phyloP scores from a whole-genome alignment of 1,284 basidiomycete species.

The Naganishia albida region DNA sequence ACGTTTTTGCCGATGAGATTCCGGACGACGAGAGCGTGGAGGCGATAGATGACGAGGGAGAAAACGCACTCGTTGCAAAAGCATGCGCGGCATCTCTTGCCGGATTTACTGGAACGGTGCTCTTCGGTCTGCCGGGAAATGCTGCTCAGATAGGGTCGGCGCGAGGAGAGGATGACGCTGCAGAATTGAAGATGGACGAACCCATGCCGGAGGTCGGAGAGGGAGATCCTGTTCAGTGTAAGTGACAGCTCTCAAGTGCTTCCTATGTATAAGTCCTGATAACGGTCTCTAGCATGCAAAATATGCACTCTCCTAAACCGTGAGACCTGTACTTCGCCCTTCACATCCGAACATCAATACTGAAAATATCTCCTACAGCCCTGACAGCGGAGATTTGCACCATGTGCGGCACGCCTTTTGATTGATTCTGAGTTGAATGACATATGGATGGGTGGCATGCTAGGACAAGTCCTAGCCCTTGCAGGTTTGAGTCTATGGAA shows the following conservation, averaged over 20 bases:
- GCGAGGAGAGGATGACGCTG: neutral
- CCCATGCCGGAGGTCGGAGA: neutral
- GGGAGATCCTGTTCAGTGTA: slow-evolving; percentile 6
- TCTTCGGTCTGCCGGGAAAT: slow-evolving; percentile 8
- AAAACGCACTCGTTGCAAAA: neutral
- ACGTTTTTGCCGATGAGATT: slow-evolving; percentile 18
- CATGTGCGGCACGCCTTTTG: slow-evolving; percentile 13
- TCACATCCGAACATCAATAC: neutral
- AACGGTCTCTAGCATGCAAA: neutral
- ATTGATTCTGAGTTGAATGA: neutral
- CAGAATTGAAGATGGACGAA: neutral
- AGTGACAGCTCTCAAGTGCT: neutral
- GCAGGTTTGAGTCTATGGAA: too few relatives aligned
- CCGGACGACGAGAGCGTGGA: slow-evolving; percentile 10
- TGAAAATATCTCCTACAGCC: neutral
- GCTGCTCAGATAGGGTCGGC: neutral
- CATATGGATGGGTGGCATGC: neutral
- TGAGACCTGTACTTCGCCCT: neutral
- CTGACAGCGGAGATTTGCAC: slow-evolving; percentile 4
- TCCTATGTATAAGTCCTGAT: neutral
- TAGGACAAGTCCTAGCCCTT: neutral
- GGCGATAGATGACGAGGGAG: slow-evolving; percentile 11
- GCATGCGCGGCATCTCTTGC: slow-evolving; percentile 10
- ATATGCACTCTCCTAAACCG: slow-evolving; percentile 18
- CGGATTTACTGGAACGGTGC: slow-evolving; percentile 14